phyloP scores from a whole-genome alignment of 208 protist genomes.

The Trypanosoma brucei region DNA sequence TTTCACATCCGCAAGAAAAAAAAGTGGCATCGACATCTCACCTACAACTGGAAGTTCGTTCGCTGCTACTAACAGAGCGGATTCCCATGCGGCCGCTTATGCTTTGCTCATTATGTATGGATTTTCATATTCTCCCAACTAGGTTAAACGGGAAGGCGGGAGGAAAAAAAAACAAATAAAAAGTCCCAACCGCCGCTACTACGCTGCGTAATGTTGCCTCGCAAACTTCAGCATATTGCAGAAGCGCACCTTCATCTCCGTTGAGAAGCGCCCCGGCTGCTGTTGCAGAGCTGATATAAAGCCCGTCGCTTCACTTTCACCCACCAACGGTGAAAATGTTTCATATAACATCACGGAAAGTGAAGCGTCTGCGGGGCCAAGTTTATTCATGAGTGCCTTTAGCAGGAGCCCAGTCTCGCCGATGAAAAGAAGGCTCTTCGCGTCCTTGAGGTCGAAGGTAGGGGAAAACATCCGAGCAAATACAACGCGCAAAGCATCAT shows the following conservation, averaged over 20 bases:
- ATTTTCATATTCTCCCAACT: neutral
- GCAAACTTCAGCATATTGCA: conserved; percentile 39
- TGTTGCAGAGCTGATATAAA: conserved; percentile 52
- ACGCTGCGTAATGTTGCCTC: conserved; percentile 15
- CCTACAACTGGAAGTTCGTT: too few relatives aligned
- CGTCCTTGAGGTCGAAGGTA: conserved; percentile 62
- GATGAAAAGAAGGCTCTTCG: conserved; percentile 59
- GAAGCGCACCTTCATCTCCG: conserved; percentile 50
- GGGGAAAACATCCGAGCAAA: conserved; percentile 17
- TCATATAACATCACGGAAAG: conserved; percentile 32
- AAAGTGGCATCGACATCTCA: too few relatives aligned
- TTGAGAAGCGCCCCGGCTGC: conserved; percentile 38
- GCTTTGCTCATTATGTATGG: too few relatives aligned
- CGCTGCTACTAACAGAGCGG: too few relatives aligned
- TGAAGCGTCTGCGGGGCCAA: neutral
- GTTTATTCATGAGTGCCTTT: conserved; percentile 19
- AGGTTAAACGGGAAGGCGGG: neutral
- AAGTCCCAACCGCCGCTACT: neutral
- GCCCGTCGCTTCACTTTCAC: conserved; percentile 33
- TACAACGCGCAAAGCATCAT: conserved; percentile 18
- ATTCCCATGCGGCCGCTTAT: too few relatives aligned
- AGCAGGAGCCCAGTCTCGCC: conserved; percentile 50
- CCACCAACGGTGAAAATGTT: conserved; percentile 27
- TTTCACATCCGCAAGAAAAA: too few relatives aligned
- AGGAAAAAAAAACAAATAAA: conserved; percentile 9